phyloP scores from a whole-genome alignment of 148 eudicot species.

The Euryodendron excelsum region DNA sequence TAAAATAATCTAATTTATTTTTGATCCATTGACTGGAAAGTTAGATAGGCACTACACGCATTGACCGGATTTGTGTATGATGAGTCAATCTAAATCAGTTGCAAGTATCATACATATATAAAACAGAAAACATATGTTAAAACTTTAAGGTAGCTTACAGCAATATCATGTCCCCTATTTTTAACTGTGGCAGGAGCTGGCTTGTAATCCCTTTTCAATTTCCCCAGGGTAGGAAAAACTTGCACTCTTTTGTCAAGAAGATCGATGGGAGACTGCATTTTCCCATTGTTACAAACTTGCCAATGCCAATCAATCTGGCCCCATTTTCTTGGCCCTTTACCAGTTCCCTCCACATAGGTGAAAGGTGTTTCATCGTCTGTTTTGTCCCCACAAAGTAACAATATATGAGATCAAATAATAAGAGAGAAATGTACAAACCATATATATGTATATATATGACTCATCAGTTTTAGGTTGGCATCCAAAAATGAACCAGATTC shows the following conservation, averaged over 20 bases:
- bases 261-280: conserved; percentile 44
- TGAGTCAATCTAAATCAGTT: too few species aligned
- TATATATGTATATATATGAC: background rate
- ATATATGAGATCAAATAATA: background rate
- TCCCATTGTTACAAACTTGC: conserved; percentile 33
- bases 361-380: conserved; percentile 28
- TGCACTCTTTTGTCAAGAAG: conserved; percentile 16
- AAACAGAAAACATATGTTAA: background rate
- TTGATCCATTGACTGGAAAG: background rate
- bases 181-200: conserved; percentile 29
- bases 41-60: background rate
- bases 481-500: background rate
- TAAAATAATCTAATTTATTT: background rate
- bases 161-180: conserved; percentile 41
- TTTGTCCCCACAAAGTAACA: background rate
- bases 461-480: background rate
- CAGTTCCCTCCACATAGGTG: conserved; percentile 24
- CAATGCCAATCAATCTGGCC: conserved; percentile 27
- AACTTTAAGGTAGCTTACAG: conserved; percentile 17
- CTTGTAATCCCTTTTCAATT: conserved; percentile 24
- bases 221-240: conserved; percentile 5
- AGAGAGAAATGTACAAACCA: background rate
- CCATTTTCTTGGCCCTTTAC: conserved; percentile 38
- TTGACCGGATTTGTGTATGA: too few species aligned
- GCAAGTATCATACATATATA: background rate